Base-by-base conservation (phyloP, 2,329 filamentous ascomycete genomes). In the Xylariomycetidae sp. region DNA sequence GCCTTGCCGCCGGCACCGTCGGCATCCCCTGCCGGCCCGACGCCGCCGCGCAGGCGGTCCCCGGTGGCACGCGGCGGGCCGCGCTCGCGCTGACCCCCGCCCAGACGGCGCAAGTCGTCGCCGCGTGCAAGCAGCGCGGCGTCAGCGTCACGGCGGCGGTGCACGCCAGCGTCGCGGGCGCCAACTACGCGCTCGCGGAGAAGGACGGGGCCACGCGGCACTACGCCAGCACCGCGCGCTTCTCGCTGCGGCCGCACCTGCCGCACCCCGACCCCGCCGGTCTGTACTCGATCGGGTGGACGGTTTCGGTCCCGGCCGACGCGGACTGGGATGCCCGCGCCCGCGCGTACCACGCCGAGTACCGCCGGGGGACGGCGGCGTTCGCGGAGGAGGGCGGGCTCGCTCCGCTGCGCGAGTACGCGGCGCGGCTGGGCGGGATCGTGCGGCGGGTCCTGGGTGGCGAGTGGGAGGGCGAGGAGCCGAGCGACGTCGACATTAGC, bases 211-310 rank as follows among this genome's bases (percentile, higher is more conserved):
- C 22, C 19, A 14, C 32, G 13, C 50, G 47, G 25, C 48, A 53
- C 34, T 57, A 58, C 31, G 50, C 50, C 19, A 51, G 51, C 34
- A 54, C 54, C 6, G 46, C 56, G 23, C 52, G 50, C 17, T 48
- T 44, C 28, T 44, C 45, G 26, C 42, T 56, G 30, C 48, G 52
- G 8, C 49, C 44, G 10, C 49, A 48, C 31, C 39, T 59, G 12
- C 44, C 44, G 19, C 33, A 39, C 10, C 53, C 54, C 9, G 52
- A 43, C 19, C 53, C 55, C 9, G 46, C 43, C 10, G 48, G 49
- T 15, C 37, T 46, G 14, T 38, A 38, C 31, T 34, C 25, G 25
- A 26, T 13, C 15, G 20, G 20, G 8, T 23, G 20, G 20, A 23
- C n/a, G 20, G n/a, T 8, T 8, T n/a, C 8, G 8, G 20, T 23